Percentiles rank a stretch among this genome's conserved stretches.
Evolutionary conservation across 1,284 basidiomycete genomes (phyloP).

Genomic region (Meira nashicola): DNA sequence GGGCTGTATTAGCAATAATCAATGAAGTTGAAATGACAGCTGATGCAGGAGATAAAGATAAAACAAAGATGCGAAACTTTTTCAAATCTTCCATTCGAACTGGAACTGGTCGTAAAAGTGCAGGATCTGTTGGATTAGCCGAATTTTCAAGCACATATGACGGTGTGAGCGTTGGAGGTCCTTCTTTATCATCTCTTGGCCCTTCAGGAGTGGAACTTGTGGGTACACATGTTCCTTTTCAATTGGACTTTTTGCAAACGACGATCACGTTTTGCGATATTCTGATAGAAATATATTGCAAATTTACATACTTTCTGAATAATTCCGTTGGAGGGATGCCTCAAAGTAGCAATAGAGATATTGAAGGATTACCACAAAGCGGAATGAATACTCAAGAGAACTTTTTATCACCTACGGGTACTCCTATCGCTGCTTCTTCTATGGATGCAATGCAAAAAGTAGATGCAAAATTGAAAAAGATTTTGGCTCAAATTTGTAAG

Average conservation of each 20-base stretch:
- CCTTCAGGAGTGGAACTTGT: too few relatives aligned
- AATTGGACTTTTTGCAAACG: constrained; percentile 36
- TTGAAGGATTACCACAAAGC: not conserved
- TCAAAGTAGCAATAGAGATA: constrained; percentile 1
- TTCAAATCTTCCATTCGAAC: constrained; percentile 25
- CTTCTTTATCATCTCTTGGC: too few relatives aligned
- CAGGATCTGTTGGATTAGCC: too few relatives aligned
- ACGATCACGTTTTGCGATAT: constrained; percentile 42
- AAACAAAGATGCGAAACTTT: constrained; percentile 25
- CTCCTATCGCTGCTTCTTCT: constrained; percentile 18
- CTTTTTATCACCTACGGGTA: not conserved
- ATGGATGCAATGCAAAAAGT: constrained; percentile 34
- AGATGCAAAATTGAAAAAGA: constrained; percentile 34
- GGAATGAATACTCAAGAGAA: not conserved
- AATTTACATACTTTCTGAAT: constrained; percentile 25
- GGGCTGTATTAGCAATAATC: constrained; percentile 26
- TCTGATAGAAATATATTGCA: constrained; percentile 36
- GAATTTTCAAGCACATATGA: too few relatives aligned
- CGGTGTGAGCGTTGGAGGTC: too few relatives aligned
- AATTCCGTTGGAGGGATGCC: too few relatives aligned
- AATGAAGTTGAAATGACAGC: constrained; percentile 27
- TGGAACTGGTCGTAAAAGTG: not conserved
- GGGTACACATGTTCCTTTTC: constrained; percentile 20
- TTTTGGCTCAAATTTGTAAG: constrained; percentile 24
- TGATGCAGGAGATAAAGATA: constrained; percentile 18